A percentile compares a stretch with the other conserved stretches of the same genome.
Conservation (phyloP, 148 eudicot genomes). For the Heliosperma pusillum region DNA sequence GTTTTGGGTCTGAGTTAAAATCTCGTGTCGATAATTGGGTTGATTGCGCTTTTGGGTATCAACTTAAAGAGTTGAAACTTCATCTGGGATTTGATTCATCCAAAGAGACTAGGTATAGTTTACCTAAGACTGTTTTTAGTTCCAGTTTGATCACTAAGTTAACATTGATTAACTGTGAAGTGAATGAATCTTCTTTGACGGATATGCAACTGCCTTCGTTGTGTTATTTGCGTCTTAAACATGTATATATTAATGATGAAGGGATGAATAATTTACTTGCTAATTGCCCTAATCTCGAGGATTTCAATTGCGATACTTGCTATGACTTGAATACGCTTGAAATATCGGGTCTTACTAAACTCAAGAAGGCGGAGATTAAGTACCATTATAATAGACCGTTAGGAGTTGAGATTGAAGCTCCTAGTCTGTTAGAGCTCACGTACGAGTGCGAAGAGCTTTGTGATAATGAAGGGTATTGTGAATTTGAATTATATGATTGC, state of each 20-base stretch:
- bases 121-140: constrained; percentile 11
- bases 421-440: constrained; percentile 2
- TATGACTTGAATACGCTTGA: neutral
- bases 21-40: constrained; percentile 16
- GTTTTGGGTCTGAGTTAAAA: neutral
- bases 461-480: neutral
- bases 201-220: neutral
- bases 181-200: neutral
- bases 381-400: neutral
- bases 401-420: constrained; percentile 10
- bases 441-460: neutral
- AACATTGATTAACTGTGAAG: constrained; percentile 1
- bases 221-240: neutral
- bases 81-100: neutral
- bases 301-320: neutral
- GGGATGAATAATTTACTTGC: neutral
- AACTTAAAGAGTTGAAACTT: neutral
- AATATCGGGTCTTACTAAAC: constrained; percentile 11
- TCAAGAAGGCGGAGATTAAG: neutral
- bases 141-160: constrained; percentile 11
- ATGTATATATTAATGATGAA: constrained; percentile 4
- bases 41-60: neutral
- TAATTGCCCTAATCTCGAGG: constrained; percentile 11
- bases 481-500: constrained; percentile 4
- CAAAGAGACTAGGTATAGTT: neutral